phyloP scores from a whole-genome alignment of 306 rosid species.

The Cucurbita moschata region DNA sequence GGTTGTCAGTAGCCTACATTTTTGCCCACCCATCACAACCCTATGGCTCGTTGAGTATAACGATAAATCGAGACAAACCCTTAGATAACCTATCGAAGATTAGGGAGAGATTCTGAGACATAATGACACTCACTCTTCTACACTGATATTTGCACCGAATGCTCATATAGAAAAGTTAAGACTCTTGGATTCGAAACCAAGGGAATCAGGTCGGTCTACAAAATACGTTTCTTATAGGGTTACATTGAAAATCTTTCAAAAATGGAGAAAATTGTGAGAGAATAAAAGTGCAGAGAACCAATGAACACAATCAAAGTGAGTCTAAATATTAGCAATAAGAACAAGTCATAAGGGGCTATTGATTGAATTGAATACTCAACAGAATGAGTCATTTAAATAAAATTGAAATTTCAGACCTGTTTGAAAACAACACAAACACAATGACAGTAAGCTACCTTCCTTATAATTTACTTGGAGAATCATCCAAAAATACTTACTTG shows the following conservation, averaged over 20 bases:
- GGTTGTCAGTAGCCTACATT: neutral
- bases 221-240: too few species aligned
- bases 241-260: too few species aligned
- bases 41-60: too few species aligned
- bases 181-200: neutral
- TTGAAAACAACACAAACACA: conserved; percentile 4
- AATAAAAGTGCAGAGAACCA: neutral
- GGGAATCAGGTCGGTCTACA: too few species aligned
- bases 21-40: neutral
- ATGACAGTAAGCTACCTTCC: conserved; percentile 1
- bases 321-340: neutral
- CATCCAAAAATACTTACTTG: neutral
- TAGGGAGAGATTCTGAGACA: neutral
- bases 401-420: neutral
- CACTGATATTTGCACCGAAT: neutral
- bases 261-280: too few species aligned
- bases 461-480: conserved; percentile 7
- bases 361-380: neutral
- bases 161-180: neutral
- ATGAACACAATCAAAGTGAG: neutral
- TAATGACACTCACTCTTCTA: too few species aligned
- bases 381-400: neutral
- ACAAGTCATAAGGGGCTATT: too few species aligned
- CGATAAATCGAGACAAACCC: too few species aligned
- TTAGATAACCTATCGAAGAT: too few species aligned